Conservation (phyloP, 2,329 filamentous ascomycete species). For the Aspergillus sp. region DNA sequence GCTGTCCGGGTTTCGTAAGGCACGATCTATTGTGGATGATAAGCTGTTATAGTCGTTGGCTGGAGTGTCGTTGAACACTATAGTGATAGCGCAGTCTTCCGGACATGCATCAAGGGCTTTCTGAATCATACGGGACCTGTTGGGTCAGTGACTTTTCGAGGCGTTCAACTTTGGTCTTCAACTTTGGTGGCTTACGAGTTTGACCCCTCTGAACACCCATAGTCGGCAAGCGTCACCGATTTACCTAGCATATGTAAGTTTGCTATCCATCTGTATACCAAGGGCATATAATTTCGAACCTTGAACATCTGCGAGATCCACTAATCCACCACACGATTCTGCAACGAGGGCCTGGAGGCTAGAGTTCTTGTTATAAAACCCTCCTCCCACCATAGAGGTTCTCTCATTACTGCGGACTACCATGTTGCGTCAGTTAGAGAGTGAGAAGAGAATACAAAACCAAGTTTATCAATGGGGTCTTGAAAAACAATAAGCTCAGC, state of each 20-base stretch:
- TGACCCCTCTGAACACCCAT: constrained; percentile 7
- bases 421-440: neutral
- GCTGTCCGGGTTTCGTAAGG: neutral
- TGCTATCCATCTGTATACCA: neutral
- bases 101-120: neutral
- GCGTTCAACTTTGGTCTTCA: neutral
- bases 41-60: constrained; percentile 6
- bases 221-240: neutral
- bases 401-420: neutral
- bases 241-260: neutral
- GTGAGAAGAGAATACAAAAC: neutral
- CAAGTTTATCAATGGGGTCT: neutral
- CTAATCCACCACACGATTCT: constrained; percentile 1
- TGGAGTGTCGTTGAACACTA: constrained; percentile 7
- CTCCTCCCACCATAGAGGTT: constrained; percentile 7
- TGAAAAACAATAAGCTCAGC: neutral
- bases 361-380: constrained; percentile 7
- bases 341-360: constrained; percentile 4
- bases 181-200: constrained; percentile 1
- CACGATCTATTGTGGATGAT: constrained; percentile 2
- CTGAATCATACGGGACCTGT: neutral
- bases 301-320: neutral
- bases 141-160: neutral
- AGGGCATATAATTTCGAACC: neutral
- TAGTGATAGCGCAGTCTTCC: neutral